Evolutionary conservation across 139 green algal species (phyloP).

Genomic region (Chlamydomonas sphaeroides): DNA sequence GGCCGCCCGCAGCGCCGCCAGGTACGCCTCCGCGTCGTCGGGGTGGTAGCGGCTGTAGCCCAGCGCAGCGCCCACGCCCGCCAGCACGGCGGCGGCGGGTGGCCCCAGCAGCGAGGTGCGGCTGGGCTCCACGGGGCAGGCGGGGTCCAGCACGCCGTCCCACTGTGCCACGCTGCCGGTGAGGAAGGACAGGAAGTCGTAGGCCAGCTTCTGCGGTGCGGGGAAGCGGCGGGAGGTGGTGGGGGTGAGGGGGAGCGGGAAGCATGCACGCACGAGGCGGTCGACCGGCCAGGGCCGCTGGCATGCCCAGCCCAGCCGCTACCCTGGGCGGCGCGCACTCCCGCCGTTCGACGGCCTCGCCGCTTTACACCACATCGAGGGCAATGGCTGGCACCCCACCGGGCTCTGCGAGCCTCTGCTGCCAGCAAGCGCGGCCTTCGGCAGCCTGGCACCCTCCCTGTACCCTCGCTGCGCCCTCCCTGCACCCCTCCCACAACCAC

Average conservation of each 20-base stretch:
- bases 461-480: slow-evolving; percentile 2
- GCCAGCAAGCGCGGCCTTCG: too few species aligned
- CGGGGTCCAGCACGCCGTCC: slow-evolving; percentile 1
- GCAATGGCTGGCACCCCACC: too few species aligned
- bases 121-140: neutral
- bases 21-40: slow-evolving; percentile 3
- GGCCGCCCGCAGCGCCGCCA: neutral
- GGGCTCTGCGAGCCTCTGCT: too few species aligned
- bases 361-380: too few species aligned
- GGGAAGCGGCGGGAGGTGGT: too few species aligned
- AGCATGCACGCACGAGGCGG: too few species aligned
- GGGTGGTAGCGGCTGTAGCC: neutral
- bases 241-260: too few species aligned
- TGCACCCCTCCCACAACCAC: too few species aligned
- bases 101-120: neutral
- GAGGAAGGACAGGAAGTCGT: slow-evolving; percentile 11
- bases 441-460: neutral
- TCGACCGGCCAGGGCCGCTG: too few species aligned
- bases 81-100: neutral
- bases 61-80: neutral
- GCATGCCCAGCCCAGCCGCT: too few species aligned
- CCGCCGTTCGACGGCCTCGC: too few species aligned
- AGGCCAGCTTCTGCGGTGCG: neutral
- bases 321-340: too few species aligned
- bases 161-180: neutral